These are phyloP conservation scores for Panicum virgatum DNA, from an alignment of 202 grass and related monocot genomes.

Conservation along the genomic window DNA sequence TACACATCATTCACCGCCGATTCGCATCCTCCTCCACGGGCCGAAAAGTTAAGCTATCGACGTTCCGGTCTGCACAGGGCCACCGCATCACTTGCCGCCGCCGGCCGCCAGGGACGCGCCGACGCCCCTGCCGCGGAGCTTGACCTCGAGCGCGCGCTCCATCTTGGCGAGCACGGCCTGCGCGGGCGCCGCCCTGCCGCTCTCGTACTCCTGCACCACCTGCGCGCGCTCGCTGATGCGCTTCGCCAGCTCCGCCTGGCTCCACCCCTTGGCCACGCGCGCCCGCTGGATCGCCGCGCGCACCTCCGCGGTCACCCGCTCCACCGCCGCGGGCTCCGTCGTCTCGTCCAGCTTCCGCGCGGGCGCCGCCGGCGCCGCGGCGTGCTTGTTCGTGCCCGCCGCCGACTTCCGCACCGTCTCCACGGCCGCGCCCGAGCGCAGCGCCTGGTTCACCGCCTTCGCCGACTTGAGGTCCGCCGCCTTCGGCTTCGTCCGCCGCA, in stretches of 20 bases:
- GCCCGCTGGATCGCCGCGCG: slow-evolving; percentile 68
- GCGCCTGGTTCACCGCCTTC: slow-evolving; percentile 77
- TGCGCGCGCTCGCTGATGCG: slow-evolving; percentile 71
- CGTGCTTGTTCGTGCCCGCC: slow-evolving; percentile 65
- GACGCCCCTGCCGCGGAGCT: slow-evolving; percentile 71
- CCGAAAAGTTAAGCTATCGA: no score
- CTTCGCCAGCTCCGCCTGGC: slow-evolving; percentile 88
- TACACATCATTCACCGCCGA: no score
- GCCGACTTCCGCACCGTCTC: slow-evolving; percentile 68
- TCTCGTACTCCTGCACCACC: slow-evolving; percentile 93
- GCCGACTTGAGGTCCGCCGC: slow-evolving; percentile 60
- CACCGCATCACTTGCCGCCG: slow-evolving; percentile 30
- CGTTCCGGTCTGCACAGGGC: neutral
- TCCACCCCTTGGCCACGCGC: slow-evolving; percentile 73
- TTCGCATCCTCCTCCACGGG: no score
- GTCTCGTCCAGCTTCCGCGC: slow-evolving; percentile 74
- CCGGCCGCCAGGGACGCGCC: slow-evolving; percentile 21
- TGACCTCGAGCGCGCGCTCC: slow-evolving; percentile 84
- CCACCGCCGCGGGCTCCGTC: slow-evolving; percentile 73
- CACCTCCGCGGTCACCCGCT: slow-evolving; percentile 63
- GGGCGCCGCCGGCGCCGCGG: slow-evolving; percentile 17
- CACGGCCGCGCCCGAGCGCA: slow-evolving; percentile 60
- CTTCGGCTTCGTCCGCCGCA: slow-evolving; percentile 61
- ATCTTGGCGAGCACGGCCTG: slow-evolving; percentile 87
- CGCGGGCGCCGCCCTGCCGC: slow-evolving; percentile 67